Evolutionary conservation across 495 filamentous ascomycete genomes (phyloP).

Genomic region (Clavariopsis aquatica): DNA sequence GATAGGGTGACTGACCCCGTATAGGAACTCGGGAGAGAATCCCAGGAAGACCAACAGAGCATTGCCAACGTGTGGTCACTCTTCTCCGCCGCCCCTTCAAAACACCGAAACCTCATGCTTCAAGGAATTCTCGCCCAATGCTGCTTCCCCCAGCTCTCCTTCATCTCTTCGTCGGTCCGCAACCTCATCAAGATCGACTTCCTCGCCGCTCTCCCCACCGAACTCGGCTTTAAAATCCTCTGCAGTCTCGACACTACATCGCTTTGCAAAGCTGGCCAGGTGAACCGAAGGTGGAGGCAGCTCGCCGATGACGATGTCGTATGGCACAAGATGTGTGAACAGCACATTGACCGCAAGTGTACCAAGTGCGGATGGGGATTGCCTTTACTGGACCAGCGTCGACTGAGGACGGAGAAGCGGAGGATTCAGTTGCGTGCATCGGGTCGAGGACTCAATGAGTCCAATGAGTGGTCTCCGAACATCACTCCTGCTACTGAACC

Average conservation of each 20-base stretch:
- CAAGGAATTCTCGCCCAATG: conserved; percentile 93
- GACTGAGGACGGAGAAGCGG: conserved; percentile 81
- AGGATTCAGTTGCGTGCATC: conserved; percentile 75
- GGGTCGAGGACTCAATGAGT: conserved; percentile 54
- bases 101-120: conserved; percentile 92
- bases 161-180: conserved; percentile 79
- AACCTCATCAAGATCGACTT: conserved; percentile 97
- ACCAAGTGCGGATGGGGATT: conserved; percentile 96
- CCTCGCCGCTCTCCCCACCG: conserved; percentile 79
- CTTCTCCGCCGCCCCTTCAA: conserved; percentile 91
- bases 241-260: conserved; percentile 92
- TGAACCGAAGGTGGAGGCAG: conserved; percentile 81
- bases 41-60: conserved; percentile 82
- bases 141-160: conserved; percentile 95
- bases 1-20: conserved; percentile 21
- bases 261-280: conserved; percentile 96
- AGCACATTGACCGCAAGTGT: conserved; percentile 96
- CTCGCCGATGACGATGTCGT: conserved; percentile 96
- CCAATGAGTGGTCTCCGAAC: conserved; percentile 57
- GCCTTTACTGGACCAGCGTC: conserved; percentile 83
- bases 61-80: conserved; percentile 96
- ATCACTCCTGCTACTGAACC: conserved; percentile 52
- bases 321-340: conserved; percentile 99
- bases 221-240: conserved; percentile 90
- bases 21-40: conserved; percentile 78